A percentile compares a stretch with the other conserved stretches of the same genome.
Conservation (phyloP, 352 stramenopile genomes). For the Phytophthora pluvialis region DNA sequence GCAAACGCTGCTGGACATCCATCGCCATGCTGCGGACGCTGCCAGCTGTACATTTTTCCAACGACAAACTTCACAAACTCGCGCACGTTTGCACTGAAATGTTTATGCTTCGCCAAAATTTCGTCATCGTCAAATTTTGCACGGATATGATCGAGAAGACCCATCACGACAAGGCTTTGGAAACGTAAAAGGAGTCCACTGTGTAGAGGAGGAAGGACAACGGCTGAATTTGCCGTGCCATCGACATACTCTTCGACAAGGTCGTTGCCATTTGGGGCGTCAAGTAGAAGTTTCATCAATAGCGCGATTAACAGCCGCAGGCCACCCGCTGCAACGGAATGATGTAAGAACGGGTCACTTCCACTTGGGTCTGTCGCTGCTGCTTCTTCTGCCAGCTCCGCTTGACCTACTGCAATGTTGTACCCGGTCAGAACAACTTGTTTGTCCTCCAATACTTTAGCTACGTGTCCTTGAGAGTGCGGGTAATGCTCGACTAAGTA, state of each 20-base stretch:
- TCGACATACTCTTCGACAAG: slow-evolving; percentile 62
- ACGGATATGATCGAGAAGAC: slow-evolving; percentile 60
- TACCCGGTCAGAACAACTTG: slow-evolving; percentile 48
- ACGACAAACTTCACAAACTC: slow-evolving; percentile 65
- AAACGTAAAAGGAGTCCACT: slow-evolving; percentile 59
- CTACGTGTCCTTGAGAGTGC: slow-evolving; percentile 40
- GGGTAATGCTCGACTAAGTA: slow-evolving; percentile 50
- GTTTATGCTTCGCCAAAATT: slow-evolving; percentile 54
- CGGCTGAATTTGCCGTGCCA: slow-evolving; percentile 34
- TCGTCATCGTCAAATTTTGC: slow-evolving; percentile 50
- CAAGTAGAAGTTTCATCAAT: slow-evolving; percentile 59
- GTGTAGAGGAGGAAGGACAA: slow-evolving; percentile 50
- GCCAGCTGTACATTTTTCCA: slow-evolving; percentile 72
- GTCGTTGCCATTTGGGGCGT: slow-evolving; percentile 53
- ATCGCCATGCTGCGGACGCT: slow-evolving; percentile 69
- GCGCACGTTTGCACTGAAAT: slow-evolving; percentile 62
- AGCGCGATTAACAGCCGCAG: slow-evolving; percentile 57
- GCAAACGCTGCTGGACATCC: slow-evolving; percentile 52
- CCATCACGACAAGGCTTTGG: slow-evolving; percentile 58
- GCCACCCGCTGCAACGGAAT: slow-evolving; percentile 46
- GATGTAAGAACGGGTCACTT: slow-evolving; percentile 66
- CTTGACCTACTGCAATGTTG: slow-evolving; percentile 43
- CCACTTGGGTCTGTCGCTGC: slow-evolving; percentile 41
- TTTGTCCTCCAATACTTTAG: slow-evolving; percentile 48
- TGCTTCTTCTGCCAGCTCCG: slow-evolving; percentile 51